Base-by-base conservation (phyloP, 2,329 filamentous ascomycete species). In the Sordariomycetes sp. region DNA sequence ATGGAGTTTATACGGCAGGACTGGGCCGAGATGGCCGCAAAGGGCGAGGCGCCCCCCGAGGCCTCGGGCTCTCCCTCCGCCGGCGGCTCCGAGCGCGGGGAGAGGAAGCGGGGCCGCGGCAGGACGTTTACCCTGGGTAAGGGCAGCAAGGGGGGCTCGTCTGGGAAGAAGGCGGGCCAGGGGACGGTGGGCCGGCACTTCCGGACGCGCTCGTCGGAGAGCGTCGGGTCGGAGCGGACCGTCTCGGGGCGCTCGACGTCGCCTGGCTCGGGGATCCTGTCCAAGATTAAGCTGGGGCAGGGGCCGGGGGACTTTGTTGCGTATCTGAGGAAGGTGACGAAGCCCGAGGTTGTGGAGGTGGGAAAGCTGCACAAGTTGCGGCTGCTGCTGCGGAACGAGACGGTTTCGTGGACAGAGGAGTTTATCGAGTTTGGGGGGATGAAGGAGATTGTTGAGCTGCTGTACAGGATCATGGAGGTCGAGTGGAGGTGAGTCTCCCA, bases 1-100 rank as follows among this genome's bases (percentile, higher is more conserved):
- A 89, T 90, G 67, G 91, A 97, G 66, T 95, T 99, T 65, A 90
- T 97, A 64, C 85, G 86, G 56, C 91, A 95, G 68, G 89, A 96
- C 67, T 89, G 88, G 76, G 82, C 81, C 7, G 86, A 87, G 68
- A 84, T 78, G 70, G 74, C 76, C 68, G 76, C 78, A 56, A 48
- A 32, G 25, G 12, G 17, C 35, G 36, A 39, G 51, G 8, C 48
- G 4, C 20, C 15, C 25, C 32, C 36, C 3, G 68, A 68, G 45
- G 22, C 20, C 51, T 67, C 63, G 52, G 58, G 63, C 36, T 62
- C 64, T 20, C 66, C 67, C 45, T 65, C 65, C 52, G 64, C 63
- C 58, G 66, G 68, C 59, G 72, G 68, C 56, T 65, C 66, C 67
- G 73, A 52, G 20, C 24, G 51, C 24, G 68, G 72, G 59, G 71